phyloP scores from a whole-genome alignment of 2,329 filamentous ascomycete species.

The Alternaria panax region DNA sequence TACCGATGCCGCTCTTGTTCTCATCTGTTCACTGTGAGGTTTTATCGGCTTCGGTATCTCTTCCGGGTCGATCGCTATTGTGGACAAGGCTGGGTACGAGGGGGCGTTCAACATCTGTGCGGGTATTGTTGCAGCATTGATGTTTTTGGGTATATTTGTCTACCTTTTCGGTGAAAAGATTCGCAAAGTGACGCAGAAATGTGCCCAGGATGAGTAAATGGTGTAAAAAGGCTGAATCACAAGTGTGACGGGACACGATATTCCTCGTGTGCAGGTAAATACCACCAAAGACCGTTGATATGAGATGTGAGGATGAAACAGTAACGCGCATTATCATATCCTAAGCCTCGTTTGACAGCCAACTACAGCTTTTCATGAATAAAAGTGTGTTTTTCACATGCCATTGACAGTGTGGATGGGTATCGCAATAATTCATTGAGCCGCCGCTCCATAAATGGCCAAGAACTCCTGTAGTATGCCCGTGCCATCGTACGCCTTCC shows the following conservation, averaged over 20 bases:
- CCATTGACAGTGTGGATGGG: conserved; percentile 25
- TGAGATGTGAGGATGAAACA: neutral
- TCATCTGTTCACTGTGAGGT: conserved; percentile 19
- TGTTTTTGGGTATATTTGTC: conserved; percentile 10
- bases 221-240: neutral
- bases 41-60: conserved; percentile 22
- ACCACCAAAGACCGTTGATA: neutral
- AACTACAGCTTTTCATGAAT: neutral
- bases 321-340: neutral
- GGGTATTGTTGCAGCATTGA: conserved; percentile 15
- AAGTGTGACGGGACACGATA: neutral
- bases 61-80: conserved; percentile 13
- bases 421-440: conserved; percentile 40
- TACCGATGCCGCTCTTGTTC: conserved; percentile 17
- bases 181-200: conserved; percentile 7
- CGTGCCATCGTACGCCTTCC: conserved; percentile 28
- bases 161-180: conserved; percentile 17
- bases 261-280: neutral
- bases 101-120: conserved; percentile 21
- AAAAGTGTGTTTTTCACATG: neutral
- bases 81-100: conserved; percentile 12
- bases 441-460: conserved; percentile 25
- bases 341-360: neutral
- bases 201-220: conserved; percentile 6
- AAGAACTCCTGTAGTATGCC: conserved; percentile 42